A percentile compares a stretch with the other conserved stretches of the same genome.
These are phyloP conservation scores for Pseudogymnoascus sp. DNA, from an alignment of 2,329 filamentous ascomycete species.

Conservation along the genomic window DNA sequence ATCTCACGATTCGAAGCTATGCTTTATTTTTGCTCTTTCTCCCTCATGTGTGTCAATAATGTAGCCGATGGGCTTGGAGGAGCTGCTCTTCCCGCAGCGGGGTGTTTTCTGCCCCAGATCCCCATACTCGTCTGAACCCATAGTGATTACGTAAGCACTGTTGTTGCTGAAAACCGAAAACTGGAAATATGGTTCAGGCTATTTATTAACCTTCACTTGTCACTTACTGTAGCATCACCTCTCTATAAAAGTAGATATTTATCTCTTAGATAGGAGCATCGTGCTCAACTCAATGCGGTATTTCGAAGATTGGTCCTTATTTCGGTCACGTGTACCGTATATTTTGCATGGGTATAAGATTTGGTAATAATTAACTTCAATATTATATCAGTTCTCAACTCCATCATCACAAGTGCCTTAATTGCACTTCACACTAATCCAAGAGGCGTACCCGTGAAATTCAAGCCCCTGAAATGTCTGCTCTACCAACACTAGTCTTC, in stretches of 20 bases:
- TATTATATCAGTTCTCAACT: not conserved
- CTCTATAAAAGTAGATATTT: not conserved
- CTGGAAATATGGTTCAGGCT: not conserved
- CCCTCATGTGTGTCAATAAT: not conserved
- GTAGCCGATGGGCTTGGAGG: not conserved
- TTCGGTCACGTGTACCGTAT: not conserved
- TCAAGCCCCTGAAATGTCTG: not conserved
- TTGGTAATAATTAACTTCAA: not conserved
- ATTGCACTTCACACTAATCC: not conserved
- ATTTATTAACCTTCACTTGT: not conserved
- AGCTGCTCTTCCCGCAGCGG: too few relatives aligned
- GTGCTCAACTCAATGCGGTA: not conserved
- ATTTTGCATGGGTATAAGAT: not conserved
- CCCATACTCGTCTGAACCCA: not conserved
- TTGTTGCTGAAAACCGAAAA: not conserved
- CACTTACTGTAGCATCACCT: not conserved
- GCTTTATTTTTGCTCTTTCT: not conserved
- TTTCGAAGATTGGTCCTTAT: not conserved
- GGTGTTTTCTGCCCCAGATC: too few relatives aligned
- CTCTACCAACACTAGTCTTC: constrained; percentile 32
- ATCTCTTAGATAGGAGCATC: not conserved
- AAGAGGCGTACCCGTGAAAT: not conserved
- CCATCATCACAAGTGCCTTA: not conserved
- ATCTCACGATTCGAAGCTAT: not conserved
- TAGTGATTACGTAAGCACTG: not conserved